phyloP scores from a whole-genome alignment of 1,284 basidiomycete genomes.

The Vanrija sp. region DNA sequence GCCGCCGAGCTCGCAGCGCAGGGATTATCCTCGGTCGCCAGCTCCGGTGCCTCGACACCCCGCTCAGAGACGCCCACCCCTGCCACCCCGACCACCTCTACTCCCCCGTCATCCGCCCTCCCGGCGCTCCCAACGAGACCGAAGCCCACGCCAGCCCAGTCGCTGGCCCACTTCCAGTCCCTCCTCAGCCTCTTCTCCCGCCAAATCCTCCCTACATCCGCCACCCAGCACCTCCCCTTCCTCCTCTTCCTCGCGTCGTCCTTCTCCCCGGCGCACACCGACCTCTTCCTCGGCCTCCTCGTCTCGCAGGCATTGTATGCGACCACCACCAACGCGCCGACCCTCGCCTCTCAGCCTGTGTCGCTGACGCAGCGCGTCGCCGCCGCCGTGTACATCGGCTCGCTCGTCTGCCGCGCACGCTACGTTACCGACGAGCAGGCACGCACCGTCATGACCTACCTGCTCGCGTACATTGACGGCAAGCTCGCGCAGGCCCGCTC shows the following conservation, averaged over 20 bases:
- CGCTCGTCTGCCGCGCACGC: conserved; percentile 83
- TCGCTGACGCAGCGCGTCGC: conserved; percentile 60
- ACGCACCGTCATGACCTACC: conserved; percentile 70
- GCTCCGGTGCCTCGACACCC: conserved; percentile 34
- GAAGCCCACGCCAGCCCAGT: conserved; percentile 32
- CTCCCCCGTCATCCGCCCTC: conserved; percentile 26
- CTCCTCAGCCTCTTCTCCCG: conserved; percentile 91
- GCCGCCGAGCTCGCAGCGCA: conserved; percentile 38
- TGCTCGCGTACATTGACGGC: conserved; percentile 76
- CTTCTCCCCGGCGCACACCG: conserved; percentile 80
- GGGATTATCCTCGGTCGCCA: conserved; percentile 17
- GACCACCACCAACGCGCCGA: conserved; percentile 56
- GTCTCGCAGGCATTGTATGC: conserved; percentile 83
- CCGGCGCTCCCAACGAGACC: conserved; percentile 10
- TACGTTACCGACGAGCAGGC: conserved; percentile 77
- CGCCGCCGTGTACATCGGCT: conserved; percentile 86
- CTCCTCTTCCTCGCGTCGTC: conserved; percentile 93
- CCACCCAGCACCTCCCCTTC: conserved; percentile 96
- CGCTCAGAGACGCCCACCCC: conserved; percentile 23
- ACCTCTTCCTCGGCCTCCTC: conserved; percentile 89
- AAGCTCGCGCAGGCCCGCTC: conserved; percentile 68
- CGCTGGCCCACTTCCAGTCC: conserved; percentile 68
- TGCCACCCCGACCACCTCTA: conserved; percentile 13
- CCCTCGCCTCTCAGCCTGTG: conserved; percentile 26
- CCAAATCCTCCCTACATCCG: conserved; percentile 89